Conservation (phyloP, 2,329 filamentous ascomycete species). For the Penicillium sp. region DNA sequence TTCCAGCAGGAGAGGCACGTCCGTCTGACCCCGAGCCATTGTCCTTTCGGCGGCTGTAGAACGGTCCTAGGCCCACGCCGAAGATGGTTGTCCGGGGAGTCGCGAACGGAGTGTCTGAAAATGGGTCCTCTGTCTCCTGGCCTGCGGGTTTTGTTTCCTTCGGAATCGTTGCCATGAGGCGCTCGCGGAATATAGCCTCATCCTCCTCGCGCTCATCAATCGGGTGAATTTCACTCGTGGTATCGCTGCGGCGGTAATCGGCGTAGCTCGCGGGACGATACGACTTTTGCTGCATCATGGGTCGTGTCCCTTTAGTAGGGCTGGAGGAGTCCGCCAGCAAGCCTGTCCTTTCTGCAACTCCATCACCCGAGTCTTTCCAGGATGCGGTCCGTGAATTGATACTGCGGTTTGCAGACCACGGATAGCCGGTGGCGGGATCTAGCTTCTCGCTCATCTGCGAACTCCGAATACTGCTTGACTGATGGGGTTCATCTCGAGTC, state of each 20-base stretch:
- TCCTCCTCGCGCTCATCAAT: constrained; percentile 66
- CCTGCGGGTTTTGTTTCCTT: constrained; percentile 3
- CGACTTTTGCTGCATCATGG: constrained; percentile 26
- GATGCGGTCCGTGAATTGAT: constrained; percentile 19
- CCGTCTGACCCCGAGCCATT: constrained; percentile 28
- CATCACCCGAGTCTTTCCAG: constrained; percentile 33
- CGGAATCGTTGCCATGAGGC: constrained; percentile 25
- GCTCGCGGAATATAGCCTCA: constrained; percentile 41
- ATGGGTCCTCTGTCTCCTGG: constrained; percentile 28
- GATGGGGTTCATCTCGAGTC: constrained; percentile 39
- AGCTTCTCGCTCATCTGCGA: constrained; percentile 29
- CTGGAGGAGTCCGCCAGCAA: constrained; percentile 45
- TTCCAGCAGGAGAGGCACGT: constrained; percentile 49
- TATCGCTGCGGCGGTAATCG: constrained; percentile 51
- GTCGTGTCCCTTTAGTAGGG: constrained; percentile 43
- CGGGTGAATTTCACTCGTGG: constrained; percentile 60
- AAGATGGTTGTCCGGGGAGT: constrained; percentile 31
- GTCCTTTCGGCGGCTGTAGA: constrained; percentile 26
- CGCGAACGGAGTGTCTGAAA: constrained; percentile 30
- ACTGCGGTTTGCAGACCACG: constrained; percentile 32
- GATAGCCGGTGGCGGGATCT: constrained; percentile 26
- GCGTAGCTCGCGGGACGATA: constrained; percentile 50
- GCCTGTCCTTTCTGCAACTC: constrained; percentile 45
- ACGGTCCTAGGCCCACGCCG: constrained; percentile 26
- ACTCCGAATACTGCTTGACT: constrained; percentile 40